Evolutionary conservation across 83 land plant genomes (phyloP), one percentile per base, ranked within the genome.

Genomic region (Diphasiastrum complanatum): DNA sequence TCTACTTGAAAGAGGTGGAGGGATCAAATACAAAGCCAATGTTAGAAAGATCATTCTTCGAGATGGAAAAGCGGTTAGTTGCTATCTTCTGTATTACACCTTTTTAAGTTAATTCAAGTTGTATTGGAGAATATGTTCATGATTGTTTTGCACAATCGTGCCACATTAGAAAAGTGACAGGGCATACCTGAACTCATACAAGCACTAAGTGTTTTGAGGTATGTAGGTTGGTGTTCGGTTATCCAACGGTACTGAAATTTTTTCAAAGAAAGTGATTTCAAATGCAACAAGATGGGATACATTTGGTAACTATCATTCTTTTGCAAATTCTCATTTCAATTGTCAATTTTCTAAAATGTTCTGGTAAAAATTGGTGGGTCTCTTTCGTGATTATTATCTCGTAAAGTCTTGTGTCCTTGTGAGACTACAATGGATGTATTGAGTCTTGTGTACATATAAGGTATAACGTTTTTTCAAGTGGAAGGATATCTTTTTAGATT

Each of bases 281-380:
- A 93, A 93, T 83, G 99, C 99, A 23, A 93, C 99, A 31, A 81
- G 99, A 85, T 93, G 99, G 99, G 99, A 93, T 64, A 93, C 99
- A 1, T 93, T 93, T 79, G 99, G 96, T 91, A 70, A 2, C 23
- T 5, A 38, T 3, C 43, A 36, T 33, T 24, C 8, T 1, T 30
- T 11, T 2, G 18, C 33, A 33, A 34, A 2, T 0, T 55, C 3
- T 8, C 24, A 51, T 33, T 6, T 19, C 37, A 35, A 24, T 57
- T 35, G 19, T 11, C 14, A 18, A 35, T 20, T 57, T 40, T 57
- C 36, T n/a, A 25, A 57, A 10, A 37, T 16, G 34, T 36, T 5
- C 60, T 56, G 27, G 14, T 33, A 56, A 22, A 10, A 8, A 40
- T 40, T 8, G 43, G 8, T 8, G 16, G 16, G 8, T 40, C 16